phyloP scores from a whole-genome alignment of 1,139 yeast genomes.

The Lodderomyces jiufengensis region DNA sequence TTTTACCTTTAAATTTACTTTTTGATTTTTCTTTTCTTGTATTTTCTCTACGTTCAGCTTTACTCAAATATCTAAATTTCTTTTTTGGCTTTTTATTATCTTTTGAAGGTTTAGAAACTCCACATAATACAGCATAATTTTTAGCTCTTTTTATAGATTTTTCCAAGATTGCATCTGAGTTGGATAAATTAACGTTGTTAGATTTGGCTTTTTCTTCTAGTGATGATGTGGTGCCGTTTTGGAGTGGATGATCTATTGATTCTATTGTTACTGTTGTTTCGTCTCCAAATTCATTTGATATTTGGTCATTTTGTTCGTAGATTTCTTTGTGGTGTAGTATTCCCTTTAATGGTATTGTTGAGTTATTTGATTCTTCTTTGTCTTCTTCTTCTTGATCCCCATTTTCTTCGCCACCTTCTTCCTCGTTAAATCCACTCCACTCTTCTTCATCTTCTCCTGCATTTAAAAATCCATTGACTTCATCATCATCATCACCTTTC shows the following conservation, averaged over 20 bases:
- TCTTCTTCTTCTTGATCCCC: constrained; percentile 9
- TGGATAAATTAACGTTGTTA: constrained; percentile 60
- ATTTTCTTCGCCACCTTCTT: constrained; percentile 29
- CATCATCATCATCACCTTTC: constrained; percentile 31
- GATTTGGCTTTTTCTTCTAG: constrained; percentile 55
- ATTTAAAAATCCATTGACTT: constrained; percentile 17
- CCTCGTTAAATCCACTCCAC: constrained; percentile 10
- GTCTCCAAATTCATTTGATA: constrained; percentile 42
- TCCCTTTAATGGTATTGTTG: constrained; percentile 36
- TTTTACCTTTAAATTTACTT: constrained; percentile 13
- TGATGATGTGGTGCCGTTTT: constrained; percentile 1
- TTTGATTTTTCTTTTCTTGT: constrained; percentile 53
- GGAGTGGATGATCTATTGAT: constrained; percentile 45
- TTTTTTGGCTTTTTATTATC: constrained; percentile 40
- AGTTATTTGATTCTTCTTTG: constrained; percentile 17
- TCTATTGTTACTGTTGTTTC: constrained; percentile 66
- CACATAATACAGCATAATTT: constrained; percentile 65
- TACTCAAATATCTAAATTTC: constrained; percentile 83
- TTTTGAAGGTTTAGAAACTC: constrained; percentile 39
- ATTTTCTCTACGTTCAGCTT: constrained; percentile 69
- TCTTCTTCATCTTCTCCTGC: constrained; percentile 17
- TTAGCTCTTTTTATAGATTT: constrained; percentile 67
- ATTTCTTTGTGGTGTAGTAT: constrained; percentile 42
- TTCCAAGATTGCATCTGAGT: constrained; percentile 58
- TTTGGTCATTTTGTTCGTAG: constrained; percentile 36